These are phyloP conservation scores for Spathaspora sp. DNA, from an alignment of 1,139 yeast genomes.

Conservation along the genomic window DNA sequence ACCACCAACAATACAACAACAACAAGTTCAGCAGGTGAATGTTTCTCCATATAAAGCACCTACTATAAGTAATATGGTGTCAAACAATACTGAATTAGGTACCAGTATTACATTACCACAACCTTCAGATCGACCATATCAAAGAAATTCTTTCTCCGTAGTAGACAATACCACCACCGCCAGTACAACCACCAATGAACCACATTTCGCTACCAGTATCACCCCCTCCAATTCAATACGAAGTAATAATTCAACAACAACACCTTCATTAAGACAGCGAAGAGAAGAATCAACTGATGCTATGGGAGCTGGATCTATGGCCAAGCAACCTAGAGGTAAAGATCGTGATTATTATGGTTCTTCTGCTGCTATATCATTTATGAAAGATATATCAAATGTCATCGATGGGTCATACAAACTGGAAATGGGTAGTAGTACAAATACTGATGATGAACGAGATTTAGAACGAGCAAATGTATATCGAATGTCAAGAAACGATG, in stretches of 20 bases:
- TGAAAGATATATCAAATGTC: slow-evolving; percentile 10
- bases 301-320: slow-evolving; percentile 9
- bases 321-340: slow-evolving; percentile 4
- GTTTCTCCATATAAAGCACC: slow-evolving; percentile 5
- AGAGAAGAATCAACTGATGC: slow-evolving; percentile 8
- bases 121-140: slow-evolving; percentile 1
- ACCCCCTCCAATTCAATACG: slow-evolving; percentile 3
- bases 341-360: slow-evolving; percentile 9
- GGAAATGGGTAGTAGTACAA: background rate
- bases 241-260: slow-evolving; percentile 3
- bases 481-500: slow-evolving; percentile 10
- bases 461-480: slow-evolving; percentile 5
- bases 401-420: slow-evolving; percentile 5
- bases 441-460: slow-evolving; percentile 2
- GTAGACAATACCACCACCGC: too few species aligned
- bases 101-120: slow-evolving; percentile 5
- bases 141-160: background rate
- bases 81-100: background rate
- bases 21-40: background rate
- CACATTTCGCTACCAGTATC: background rate
- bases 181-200: background rate
- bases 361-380: slow-evolving; percentile 11
- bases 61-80: slow-evolving; percentile 4
- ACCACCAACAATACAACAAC: background rate
- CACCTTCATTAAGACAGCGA: slow-evolving; percentile 1